Conservation (phyloP, 345 rosid genomes). For the Rhodomyrtus tomentosa region DNA sequence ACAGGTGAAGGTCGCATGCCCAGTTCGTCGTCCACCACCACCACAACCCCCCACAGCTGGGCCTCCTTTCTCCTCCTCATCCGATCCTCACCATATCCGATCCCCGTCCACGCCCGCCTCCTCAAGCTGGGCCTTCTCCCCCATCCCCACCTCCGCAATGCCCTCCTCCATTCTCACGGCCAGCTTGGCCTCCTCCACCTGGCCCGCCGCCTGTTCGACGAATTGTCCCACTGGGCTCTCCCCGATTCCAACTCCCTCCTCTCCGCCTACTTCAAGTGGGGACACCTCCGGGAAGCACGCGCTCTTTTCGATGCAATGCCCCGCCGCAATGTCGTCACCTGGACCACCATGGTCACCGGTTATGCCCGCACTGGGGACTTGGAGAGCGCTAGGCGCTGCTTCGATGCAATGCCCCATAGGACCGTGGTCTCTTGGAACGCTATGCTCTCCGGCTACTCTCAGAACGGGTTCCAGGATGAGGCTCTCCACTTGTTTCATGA, state of each 20-base stretch:
- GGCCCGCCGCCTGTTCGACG: conserved; percentile 48
- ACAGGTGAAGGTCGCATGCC: neutral
- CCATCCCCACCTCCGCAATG: conserved; percentile 22
- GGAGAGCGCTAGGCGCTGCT: conserved; percentile 26
- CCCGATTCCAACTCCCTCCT: conserved; percentile 47
- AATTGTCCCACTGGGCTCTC: conserved; percentile 27
- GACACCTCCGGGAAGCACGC: conserved; percentile 32
- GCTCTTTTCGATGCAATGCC: conserved; percentile 71
- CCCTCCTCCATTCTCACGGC: conserved; percentile 17
- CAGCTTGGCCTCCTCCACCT: conserved; percentile 11
- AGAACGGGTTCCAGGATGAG: conserved; percentile 25
- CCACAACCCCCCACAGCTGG: neutral
- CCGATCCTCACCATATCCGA: conserved; percentile 6
- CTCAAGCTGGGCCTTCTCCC: conserved; percentile 16
- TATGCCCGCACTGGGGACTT: conserved; percentile 57
- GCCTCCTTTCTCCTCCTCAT: conserved; percentile 22
- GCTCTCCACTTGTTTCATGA: conserved; percentile 31
- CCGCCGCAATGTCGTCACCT: conserved; percentile 49
- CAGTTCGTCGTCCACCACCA: neutral
- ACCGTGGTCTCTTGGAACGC: conserved; percentile 47
- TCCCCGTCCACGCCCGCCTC: conserved; percentile 20
- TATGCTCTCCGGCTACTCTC: conserved; percentile 43
- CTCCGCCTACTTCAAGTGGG: conserved; percentile 33
- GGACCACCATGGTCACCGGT: conserved; percentile 74
- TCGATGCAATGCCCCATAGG: conserved; percentile 30